phyloP scores from a whole-genome alignment of 306 rosid genomes.

The Castanea mollissima region DNA sequence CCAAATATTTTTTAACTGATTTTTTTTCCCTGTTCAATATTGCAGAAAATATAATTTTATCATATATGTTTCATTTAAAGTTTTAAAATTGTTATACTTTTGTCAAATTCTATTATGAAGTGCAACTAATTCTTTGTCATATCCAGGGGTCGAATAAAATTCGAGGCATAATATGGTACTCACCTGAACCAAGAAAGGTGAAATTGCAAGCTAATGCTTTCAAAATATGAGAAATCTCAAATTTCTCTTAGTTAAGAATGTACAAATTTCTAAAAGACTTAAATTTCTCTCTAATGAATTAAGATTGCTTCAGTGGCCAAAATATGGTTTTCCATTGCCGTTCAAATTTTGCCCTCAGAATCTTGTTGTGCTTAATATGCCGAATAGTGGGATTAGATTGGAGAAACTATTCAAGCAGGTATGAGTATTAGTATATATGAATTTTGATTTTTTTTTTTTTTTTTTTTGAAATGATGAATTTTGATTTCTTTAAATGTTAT shows the following conservation, averaged over 20 bases:
- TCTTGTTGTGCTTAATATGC: background rate
- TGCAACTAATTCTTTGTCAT: background rate
- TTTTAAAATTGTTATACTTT: no score
- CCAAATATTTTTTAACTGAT: no score
- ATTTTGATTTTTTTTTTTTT: background rate
- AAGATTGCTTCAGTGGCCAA: conserved; percentile 12
- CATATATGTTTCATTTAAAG: no score
- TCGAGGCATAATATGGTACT: background rate
- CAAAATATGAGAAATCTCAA: conserved; percentile 23
- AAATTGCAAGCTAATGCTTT: conserved; percentile 10
- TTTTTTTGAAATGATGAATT: background rate
- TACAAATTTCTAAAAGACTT: background rate
- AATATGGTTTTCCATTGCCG: conserved; percentile 6
- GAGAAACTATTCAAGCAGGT: background rate
- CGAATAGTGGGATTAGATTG: background rate
- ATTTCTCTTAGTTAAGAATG: conserved; percentile 6
- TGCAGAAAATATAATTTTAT: no score
- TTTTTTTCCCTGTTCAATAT: background rate
- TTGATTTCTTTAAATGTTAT: background rate
- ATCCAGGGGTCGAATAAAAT: conserved; percentile 1
- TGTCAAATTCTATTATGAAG: no score
- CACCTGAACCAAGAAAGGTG: background rate
- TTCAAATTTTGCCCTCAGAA: no score
- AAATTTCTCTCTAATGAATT: conserved; percentile 3
- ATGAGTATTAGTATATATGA: background rate